Base-by-base conservation (phyloP, 306 rosid genomes). In the Sophora flavescens region DNA sequence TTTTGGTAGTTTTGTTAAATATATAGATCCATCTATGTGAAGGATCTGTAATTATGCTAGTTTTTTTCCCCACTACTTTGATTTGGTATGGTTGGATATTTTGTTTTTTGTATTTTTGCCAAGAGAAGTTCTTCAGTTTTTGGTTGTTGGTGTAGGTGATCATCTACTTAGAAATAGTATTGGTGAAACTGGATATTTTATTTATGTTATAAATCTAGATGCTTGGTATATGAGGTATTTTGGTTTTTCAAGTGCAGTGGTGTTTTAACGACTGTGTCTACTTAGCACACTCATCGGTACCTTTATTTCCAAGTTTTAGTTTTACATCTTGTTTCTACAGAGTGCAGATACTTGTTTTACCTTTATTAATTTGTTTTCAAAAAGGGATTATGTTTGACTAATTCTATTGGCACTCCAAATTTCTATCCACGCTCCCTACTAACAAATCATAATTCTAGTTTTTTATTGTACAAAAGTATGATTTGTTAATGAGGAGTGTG, bases 131-230 rank as follows among this genome's bases (percentile, higher is more conserved):
- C 7, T 63, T 75, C 63, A 8, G 33, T 32, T 10, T 5, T 63
- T 70, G 68, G 28, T 57, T 22, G 42, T 51, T 75, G 68, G 13
- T 50, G 45, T 68, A 54, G 59, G 68, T 47, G 17, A 70, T 74
- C 36, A 64, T 35, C 32, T 39, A 14, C 68, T 30, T 48, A 5
- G 30, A 69, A 33, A 39, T 64, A 5, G 30, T 56, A 33, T 62
- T 68, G 35, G 10, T 39, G 44, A 57, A 13, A 64, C 33, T 63
- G 13, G 13, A 44, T 67, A 65, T 18, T 71, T 64, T 68, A 80
- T n/a, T n/a, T 58, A 80, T 41, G 6, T 68, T 73, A 32, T 53
- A n/a, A 30, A 18, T 41, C 33, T 33, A 2, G 15, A 65, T 45
- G 28, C 65, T 52, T 44, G 11, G 50, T 45, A 50, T 38, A 7